phyloP scores from a whole-genome alignment of 495 filamentous ascomycete genomes.

The Lentithecium fluviatile region DNA sequence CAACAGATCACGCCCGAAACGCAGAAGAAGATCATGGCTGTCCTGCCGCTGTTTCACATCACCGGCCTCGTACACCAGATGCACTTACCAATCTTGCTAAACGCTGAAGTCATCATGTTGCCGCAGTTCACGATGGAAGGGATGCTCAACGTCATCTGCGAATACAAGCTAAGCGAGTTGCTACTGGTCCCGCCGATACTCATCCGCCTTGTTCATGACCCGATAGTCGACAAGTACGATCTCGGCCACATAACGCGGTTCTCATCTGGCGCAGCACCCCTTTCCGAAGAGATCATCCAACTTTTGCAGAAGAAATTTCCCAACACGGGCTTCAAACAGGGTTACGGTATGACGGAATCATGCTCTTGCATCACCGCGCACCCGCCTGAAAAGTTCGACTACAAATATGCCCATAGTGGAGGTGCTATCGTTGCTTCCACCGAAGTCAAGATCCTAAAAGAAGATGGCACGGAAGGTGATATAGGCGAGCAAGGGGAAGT shows the following conservation, averaged over 20 bases:
- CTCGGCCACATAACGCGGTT: constrained; percentile 54
- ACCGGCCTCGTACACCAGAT: constrained; percentile 61
- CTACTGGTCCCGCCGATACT: constrained; percentile 64
- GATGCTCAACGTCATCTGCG: constrained; percentile 52
- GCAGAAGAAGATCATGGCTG: constrained; percentile 52
- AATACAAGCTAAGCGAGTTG: constrained; percentile 56
- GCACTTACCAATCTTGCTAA: constrained; percentile 49
- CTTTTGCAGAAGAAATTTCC: constrained; percentile 57
- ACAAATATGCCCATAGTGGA: constrained; percentile 58
- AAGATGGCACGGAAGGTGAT: constrained; percentile 49
- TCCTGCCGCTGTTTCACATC: constrained; percentile 62
- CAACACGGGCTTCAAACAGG: too few species aligned
- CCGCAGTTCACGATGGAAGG: constrained; percentile 56
- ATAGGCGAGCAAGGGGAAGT: constrained; percentile 61
- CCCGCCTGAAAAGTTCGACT: constrained; percentile 52
- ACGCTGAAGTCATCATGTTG: constrained; percentile 41
- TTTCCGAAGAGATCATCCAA: constrained; percentile 62
- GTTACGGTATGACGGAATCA: too few species aligned
- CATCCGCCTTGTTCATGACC: constrained; percentile 64
- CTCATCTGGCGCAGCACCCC: constrained; percentile 62
- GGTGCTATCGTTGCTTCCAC: constrained; percentile 61
- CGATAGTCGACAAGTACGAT: constrained; percentile 61
- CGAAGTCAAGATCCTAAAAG: constrained; percentile 60
- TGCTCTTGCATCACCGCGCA: constrained; percentile 62
- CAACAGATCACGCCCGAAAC: constrained; percentile 49